Conservation (phyloP, 345 rosid species). For the Salix viminalis region DNA sequence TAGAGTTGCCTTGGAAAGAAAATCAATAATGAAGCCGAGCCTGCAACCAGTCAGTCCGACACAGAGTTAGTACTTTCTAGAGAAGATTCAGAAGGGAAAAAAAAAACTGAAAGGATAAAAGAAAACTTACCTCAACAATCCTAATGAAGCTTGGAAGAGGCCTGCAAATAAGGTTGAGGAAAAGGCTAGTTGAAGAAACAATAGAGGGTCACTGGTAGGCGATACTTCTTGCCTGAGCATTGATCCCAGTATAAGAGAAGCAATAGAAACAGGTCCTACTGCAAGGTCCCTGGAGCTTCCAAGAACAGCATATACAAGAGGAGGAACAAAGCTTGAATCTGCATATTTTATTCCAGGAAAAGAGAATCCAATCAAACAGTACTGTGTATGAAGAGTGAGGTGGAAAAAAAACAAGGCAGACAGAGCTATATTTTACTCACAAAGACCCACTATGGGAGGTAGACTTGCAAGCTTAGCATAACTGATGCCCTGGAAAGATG, state of each 20-base stretch:
- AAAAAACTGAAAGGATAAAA: neutral
- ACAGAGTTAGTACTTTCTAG: neutral
- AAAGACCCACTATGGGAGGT: conserved; percentile 86
- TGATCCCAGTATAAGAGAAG: conserved; percentile 87
- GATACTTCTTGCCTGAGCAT: conserved; percentile 88
- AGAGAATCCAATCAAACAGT: neutral
- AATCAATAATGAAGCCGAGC: conserved; percentile 90
- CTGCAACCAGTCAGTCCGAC: conserved; percentile 25
- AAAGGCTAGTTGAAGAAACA: conserved; percentile 86
- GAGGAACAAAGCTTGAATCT: conserved; percentile 98
- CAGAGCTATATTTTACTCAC: conserved; percentile 44
- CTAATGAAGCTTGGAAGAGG: conserved; percentile 86
- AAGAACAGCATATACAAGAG: conserved; percentile 82
- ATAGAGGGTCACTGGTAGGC: conserved; percentile 48
- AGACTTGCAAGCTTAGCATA: conserved; percentile 92
- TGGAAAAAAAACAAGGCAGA: neutral
- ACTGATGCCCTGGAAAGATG: conserved; percentile 72
- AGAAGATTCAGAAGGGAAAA: neutral
- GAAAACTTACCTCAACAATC: conserved; percentile 57
- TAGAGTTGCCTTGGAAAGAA: conserved; percentile 78
- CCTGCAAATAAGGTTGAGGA: conserved; percentile 94
- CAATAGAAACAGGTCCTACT: conserved; percentile 92
- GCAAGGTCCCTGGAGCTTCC: conserved; percentile 97
- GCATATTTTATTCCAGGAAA: neutral
- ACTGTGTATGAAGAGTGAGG: neutral